Conservation (phyloP, 2,329 filamentous ascomycete genomes). For the Westerdykella sp. region DNA sequence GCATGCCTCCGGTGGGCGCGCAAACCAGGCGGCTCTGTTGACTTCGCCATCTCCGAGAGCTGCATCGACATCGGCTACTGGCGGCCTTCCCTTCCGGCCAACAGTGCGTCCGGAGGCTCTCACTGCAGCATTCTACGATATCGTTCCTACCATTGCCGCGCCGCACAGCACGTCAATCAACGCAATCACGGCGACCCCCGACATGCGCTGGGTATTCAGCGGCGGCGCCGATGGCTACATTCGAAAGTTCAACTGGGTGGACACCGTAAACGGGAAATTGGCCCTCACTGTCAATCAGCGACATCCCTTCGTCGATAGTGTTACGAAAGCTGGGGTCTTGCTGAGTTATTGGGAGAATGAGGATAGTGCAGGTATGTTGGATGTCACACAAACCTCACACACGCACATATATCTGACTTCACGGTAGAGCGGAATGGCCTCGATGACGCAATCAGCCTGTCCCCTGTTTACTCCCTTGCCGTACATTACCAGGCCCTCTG, state of each 20-base stretch:
- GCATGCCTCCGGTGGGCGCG: conserved; percentile 17
- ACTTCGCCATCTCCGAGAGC: conserved; percentile 43
- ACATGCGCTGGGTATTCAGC: conserved; percentile 91
- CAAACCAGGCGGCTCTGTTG: conserved; percentile 45
- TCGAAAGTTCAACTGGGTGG: conserved; percentile 90
- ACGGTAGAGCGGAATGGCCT: conserved; percentile 27
- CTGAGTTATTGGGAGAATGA: conserved; percentile 99
- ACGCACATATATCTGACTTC: not conserved
- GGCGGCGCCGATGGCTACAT: conserved; percentile 94
- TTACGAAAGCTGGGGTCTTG: conserved; percentile 87
- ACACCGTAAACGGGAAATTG: conserved; percentile 90
- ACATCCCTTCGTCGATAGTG: conserved; percentile 95
- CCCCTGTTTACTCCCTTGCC: conserved; percentile 89
- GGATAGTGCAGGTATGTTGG: conserved; percentile 52
- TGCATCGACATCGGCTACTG: conserved; percentile 22
- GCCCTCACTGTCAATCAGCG: conserved; percentile 90
- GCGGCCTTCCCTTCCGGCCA: conserved; percentile 48
- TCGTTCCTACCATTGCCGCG: conserved; percentile 93
- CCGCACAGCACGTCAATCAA: conserved; percentile 96
- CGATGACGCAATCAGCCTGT: conserved; percentile 58
- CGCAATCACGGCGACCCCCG: conserved; percentile 81
- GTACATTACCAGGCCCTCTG: conserved; percentile 85
- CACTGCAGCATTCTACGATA: conserved; percentile 78
- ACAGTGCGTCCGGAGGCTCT: conserved; percentile 71
- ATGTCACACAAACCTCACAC: not conserved